Conservation (phyloP, 2,329 filamentous ascomycete species). For the Harringtonia lauricola region DNA sequence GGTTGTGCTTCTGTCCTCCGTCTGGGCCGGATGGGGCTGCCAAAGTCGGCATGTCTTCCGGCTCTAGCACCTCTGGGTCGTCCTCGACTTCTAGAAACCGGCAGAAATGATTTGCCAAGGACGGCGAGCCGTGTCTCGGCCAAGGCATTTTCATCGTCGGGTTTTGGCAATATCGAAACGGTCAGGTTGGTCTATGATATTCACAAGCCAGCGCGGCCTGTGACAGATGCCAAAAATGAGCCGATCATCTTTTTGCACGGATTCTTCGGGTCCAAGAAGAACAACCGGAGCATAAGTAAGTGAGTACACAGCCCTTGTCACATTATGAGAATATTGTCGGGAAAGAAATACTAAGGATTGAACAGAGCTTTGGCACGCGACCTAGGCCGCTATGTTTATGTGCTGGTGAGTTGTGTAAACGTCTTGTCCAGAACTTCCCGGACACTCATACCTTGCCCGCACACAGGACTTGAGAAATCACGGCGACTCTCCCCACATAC, state of each 20-base stretch:
- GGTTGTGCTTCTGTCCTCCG: not conserved
- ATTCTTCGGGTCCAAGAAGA: conserved; percentile 89
- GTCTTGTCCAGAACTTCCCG: not conserved
- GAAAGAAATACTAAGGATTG: not conserved
- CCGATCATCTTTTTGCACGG: conserved; percentile 88
- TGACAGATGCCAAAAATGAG: conserved; percentile 28
- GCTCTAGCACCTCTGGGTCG: not conserved
- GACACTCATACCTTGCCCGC: not conserved
- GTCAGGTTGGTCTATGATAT: conserved; percentile 52
- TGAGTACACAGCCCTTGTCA: conserved; percentile 32
- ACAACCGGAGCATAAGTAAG: conserved; percentile 92
- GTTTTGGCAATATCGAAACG: not conserved
- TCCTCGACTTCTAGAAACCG: no score
- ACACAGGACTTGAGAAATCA: conserved; percentile 80
- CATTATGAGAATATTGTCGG: no score
- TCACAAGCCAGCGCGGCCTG: conserved; percentile 43
- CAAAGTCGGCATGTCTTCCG: not conserved
- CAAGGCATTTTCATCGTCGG: not conserved
- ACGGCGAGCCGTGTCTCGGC: not conserved
- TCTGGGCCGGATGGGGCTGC: not conserved
- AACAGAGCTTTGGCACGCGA: conserved; percentile 68
- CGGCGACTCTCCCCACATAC: conserved; percentile 73
- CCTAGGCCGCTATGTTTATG: conserved; percentile 69
- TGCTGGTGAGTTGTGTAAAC: conserved; percentile 48
- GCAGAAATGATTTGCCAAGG: no score